A percentile compares a stretch with the other conserved stretches of the same genome.
Evolutionary conservation across 2,329 filamentous ascomycete genomes (phyloP).

Genomic region (Helotiales sp.): DNA sequence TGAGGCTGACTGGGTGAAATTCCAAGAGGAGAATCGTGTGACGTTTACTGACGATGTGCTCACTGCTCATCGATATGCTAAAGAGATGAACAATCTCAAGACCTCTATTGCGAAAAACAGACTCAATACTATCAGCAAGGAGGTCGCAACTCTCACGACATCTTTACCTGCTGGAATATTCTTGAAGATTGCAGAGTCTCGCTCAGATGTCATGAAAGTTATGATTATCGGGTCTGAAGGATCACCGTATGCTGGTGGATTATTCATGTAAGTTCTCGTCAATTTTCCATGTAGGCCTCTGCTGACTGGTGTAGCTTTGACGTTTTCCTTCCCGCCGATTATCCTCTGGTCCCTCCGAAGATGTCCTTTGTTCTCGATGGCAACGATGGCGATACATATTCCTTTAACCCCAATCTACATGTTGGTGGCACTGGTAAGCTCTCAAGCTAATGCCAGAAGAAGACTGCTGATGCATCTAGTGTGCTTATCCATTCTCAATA

Average conservation of each 20-base stretch:
- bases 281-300: not conserved
- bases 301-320: conserved; percentile 21
- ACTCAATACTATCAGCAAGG: conserved; percentile 25
- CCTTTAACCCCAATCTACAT: conserved; percentile 29
- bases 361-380: conserved; percentile 23
- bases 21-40: conserved; percentile 20
- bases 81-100: conserved; percentile 5
- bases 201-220: conserved; percentile 28
- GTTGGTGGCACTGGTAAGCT: conserved; percentile 9
- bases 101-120: conserved; percentile 16
- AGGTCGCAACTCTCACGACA: conserved; percentile 27
- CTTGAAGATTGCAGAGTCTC: conserved; percentile 26
- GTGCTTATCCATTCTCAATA: conserved; percentile 15
- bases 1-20: conserved; percentile 18
- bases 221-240: conserved; percentile 26
- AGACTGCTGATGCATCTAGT: not conserved
- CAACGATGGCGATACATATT: conserved; percentile 20
- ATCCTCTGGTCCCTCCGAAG: conserved; percentile 23
- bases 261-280: conserved; percentile 22
- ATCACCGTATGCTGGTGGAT: conserved; percentile 25
- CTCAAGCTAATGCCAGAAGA: not conserved
- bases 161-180: conserved; percentile 26
- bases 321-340: conserved; percentile 22
- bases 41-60: conserved; percentile 27
- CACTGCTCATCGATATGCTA: conserved; percentile 9